These are phyloP conservation scores for Knufia petricola DNA, from an alignment of 2,329 filamentous ascomycete species.

Conservation along the genomic window DNA sequence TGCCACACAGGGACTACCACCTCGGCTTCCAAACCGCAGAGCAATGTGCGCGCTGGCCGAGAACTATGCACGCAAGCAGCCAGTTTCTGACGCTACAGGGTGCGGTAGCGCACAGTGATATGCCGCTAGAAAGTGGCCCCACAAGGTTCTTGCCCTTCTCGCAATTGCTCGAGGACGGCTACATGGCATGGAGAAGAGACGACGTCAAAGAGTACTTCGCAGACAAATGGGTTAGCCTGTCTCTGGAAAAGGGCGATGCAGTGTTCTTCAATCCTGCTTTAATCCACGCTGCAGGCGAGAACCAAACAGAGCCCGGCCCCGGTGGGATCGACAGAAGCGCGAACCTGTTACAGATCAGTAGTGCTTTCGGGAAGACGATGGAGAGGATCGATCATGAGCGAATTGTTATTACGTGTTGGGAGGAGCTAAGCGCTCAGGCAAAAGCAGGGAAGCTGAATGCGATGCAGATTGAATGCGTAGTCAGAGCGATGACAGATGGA, in stretches of 20 bases:
- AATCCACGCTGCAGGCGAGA: conserved; percentile 54
- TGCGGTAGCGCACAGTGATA: conserved; percentile 52
- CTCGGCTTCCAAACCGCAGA: conserved; percentile 51
- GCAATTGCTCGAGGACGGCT: conserved; percentile 48
- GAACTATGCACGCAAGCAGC: conserved; percentile 44
- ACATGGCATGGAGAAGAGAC: conserved; percentile 45
- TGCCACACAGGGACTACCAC: conserved; percentile 54
- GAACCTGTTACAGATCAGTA: conserved; percentile 54
- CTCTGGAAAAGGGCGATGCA: conserved; percentile 48
- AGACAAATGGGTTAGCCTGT: conserved; percentile 43
- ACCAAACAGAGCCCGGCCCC: conserved; percentile 31
- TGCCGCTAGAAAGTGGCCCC: conserved; percentile 50
- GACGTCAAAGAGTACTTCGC: conserved; percentile 49
- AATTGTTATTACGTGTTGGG: conserved; percentile 45
- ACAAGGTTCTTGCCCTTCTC: conserved; percentile 54
- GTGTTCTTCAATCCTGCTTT: conserved; percentile 56
- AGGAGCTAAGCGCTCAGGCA: conserved; percentile 32
- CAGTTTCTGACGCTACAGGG: conserved; percentile 54
- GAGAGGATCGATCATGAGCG: conserved; percentile 47
- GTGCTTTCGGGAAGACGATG: conserved; percentile 56
- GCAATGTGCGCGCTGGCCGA: conserved; percentile 40
- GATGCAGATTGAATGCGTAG: conserved; percentile 34
- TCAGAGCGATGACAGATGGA: conserved; percentile 46
- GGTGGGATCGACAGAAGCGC: conserved; percentile 43
- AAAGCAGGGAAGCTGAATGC: conserved; percentile 44